Evolutionary conservation across 805 yeast genomes (phyloP).

Genomic region (Lipomyces mesembrius): DNA sequence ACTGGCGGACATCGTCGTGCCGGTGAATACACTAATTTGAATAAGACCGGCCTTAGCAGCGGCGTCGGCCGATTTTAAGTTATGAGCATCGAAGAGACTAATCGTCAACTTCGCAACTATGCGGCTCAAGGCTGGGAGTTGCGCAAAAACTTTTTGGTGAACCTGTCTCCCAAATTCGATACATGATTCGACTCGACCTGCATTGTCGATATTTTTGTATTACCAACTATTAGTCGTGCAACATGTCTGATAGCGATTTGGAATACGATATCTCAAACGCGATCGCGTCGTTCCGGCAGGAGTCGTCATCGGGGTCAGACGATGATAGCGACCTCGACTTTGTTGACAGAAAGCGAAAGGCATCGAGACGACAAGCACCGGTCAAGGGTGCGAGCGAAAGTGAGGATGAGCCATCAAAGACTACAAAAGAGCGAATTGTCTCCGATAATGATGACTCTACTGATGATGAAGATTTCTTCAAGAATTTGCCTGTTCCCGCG

Average conservation of each 20-base stretch:
- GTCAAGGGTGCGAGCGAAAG: not conserved
- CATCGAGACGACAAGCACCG: not conserved
- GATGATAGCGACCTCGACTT: slow-evolving; percentile 18
- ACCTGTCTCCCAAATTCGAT: not conserved
- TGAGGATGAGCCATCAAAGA: slow-evolving; percentile 1
- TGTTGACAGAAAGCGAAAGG: slow-evolving; percentile 1
- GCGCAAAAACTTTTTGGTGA: not conserved
- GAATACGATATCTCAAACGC: slow-evolving; percentile 34
- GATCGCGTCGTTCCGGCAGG: slow-evolving; percentile 22
- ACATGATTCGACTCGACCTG: not conserved
- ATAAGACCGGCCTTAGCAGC: too few relatives aligned
- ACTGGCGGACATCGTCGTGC: not conserved
- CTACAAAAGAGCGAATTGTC: slow-evolving; percentile 37
- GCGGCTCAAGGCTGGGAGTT: slow-evolving; percentile 1
- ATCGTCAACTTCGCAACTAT: not conserved
- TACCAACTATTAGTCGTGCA: not conserved
- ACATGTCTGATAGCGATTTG: slow-evolving; percentile 35
- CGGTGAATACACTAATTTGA: not conserved
- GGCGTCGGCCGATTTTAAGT: too few relatives aligned
- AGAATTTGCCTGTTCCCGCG: slow-evolving; percentile 39
- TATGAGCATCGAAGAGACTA: too few relatives aligned
- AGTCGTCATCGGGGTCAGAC: slow-evolving; percentile 17
- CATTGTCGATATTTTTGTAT: too few relatives aligned
- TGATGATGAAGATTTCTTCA: slow-evolving; percentile 50
- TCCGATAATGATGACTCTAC: slow-evolving; percentile 50